Conservation (phyloP, 805 yeast species). For the Ogataea nitratoaversa region DNA sequence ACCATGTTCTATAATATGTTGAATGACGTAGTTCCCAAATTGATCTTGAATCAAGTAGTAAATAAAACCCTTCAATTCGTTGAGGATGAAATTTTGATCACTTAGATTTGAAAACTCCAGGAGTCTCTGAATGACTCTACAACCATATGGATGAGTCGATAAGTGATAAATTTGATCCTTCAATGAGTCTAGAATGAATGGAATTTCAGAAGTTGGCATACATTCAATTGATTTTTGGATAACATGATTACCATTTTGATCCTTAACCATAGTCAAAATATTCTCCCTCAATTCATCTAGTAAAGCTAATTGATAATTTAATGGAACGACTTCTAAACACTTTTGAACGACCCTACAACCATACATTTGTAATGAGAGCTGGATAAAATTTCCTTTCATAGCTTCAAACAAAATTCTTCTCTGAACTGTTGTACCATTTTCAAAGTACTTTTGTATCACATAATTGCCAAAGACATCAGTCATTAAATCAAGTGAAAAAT, state of each 20-base stretch:
- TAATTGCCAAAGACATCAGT: constrained; percentile 98
- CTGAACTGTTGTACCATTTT: constrained; percentile 70
- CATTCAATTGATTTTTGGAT: constrained; percentile 91
- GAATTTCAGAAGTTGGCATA: constrained; percentile 65
- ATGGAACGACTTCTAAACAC: constrained; percentile 71
- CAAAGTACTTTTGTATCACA: constrained; percentile 92
- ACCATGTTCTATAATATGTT: constrained; percentile 89
- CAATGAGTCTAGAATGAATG: constrained; percentile 70
- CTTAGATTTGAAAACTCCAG: constrained; percentile 68
- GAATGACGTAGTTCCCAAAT: constrained; percentile 96
- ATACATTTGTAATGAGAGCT: constrained; percentile 87
- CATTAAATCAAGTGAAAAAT: constrained; percentile 71
- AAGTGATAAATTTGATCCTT: constrained; percentile 72
- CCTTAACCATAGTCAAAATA: constrained; percentile 72
- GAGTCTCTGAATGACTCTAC: constrained; percentile 91
- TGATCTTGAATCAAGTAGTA: constrained; percentile 87
- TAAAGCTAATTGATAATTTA: constrained; percentile 61
- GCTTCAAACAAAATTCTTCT: constrained; percentile 59
- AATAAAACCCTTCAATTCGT: constrained; percentile 67
- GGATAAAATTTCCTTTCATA: constrained; percentile 72
- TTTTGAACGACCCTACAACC: constrained; percentile 97
- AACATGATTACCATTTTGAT: constrained; percentile 97
- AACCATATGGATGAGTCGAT: constrained; percentile 95
- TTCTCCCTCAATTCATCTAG: constrained; percentile 62
- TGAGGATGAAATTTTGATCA: constrained; percentile 65